Evolutionary conservation across 1,284 basidiomycete species (phyloP), one percentile per base, ranked within the genome.

Genomic region (Athelia sp.): DNA sequence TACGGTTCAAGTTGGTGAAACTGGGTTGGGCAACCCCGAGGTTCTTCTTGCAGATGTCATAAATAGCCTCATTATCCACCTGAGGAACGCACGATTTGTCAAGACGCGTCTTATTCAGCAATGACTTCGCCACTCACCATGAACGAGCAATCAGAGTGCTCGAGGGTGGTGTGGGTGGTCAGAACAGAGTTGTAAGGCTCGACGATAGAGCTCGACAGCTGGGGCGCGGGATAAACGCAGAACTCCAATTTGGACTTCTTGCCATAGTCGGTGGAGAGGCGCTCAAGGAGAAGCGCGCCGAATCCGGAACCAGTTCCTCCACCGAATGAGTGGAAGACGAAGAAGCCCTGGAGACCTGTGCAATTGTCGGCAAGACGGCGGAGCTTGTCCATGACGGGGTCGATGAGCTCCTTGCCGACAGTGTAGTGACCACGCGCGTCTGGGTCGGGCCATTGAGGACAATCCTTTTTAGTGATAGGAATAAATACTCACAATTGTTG

Each of bases 161-260:
- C 97, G 52, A 99, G 87, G 49, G 97, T 99, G 54, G 96, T 98
- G 75, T 99, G 96, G 43, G 97, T 99, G 46, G 97, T 99, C 55
- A 99, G 78, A 51, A 99, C 92, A 29, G 94, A 93, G 82, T 99
- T 99, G 81, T 99, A 99, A 2, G 96, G 96, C 75, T 99, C 97
- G 50, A 99, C 97, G 55, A 99, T 91, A 32, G 95, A 98, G 70
- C 87, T 96, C 54, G 93, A 93, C 69, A 97, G 81, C 68, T 91
- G 90, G 47, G 93, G 92, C 15, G 94, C 90, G 43, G 96, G 96
- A 76, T 98, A 98, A 52, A 99, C 94, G 61, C 92, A 92, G 76
- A 99, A 99, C 73, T 99, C 96, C 58, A 99, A 82, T 80, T 99
- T 99, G 49, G 94, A 94, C 78, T 99, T 99, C 73, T 99, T 99